Conservation (phyloP, 2,329 filamentous ascomycete species). For the Fusarium napiforme region DNA sequence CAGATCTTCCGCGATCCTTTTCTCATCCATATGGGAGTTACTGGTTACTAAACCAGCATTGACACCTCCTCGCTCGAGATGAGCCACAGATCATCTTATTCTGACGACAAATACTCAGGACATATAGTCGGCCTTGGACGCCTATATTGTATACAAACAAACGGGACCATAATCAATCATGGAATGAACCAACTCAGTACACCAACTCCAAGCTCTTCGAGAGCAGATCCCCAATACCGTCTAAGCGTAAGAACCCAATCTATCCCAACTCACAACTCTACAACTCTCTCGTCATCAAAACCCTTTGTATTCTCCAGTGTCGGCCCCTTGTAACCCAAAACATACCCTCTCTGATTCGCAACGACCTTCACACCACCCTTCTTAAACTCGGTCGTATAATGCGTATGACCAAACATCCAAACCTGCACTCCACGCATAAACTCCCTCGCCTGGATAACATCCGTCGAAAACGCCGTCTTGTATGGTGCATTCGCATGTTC, state of each 20-base stretch:
- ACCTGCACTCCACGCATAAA: constrained; percentile 48
- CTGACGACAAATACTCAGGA: too few relatives aligned
- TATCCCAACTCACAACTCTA: constrained; percentile 30
- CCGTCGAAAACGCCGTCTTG: constrained; percentile 64
- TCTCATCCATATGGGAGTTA: neutral
- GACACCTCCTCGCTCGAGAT: neutral
- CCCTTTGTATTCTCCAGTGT: constrained; percentile 39
- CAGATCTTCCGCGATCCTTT: too few relatives aligned
- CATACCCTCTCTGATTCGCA: constrained; percentile 59
- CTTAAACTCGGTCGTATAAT: constrained; percentile 54
- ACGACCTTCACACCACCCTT: constrained; percentile 52
- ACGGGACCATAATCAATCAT: neutral
- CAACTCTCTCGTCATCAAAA: constrained; percentile 39
- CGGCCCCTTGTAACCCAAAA: constrained; percentile 43
- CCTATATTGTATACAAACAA: neutral
- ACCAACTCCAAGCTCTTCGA: neutral
- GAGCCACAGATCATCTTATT: neutral
- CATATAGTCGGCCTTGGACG: neutral
- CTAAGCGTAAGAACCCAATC: neutral
- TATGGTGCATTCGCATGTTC: constrained; percentile 59
- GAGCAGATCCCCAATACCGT: neutral
- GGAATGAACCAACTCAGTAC: neutral
- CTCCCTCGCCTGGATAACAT: constrained; percentile 49
- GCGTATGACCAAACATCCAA: constrained; percentile 63
- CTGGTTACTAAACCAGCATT: neutral